Conservation (phyloP, 208 protist genomes). For the Wallacemonas sp. region DNA sequence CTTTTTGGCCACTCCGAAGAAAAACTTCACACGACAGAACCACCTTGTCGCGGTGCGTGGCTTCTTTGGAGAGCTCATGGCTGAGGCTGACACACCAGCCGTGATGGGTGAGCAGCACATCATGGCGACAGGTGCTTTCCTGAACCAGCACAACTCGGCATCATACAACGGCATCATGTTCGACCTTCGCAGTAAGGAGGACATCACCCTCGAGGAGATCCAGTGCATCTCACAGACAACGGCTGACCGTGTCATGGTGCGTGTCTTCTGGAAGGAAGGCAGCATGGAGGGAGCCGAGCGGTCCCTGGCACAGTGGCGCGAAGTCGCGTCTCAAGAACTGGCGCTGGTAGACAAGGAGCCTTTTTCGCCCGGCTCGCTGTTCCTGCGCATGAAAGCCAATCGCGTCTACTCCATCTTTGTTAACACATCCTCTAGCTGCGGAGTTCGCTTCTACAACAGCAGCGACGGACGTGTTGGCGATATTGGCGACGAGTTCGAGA, state of each 20-base stretch:
- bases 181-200: slow-evolving; percentile 73
- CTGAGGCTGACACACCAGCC: slow-evolving; percentile 41
- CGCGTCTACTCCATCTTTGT: slow-evolving; percentile 87
- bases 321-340: slow-evolving; percentile 64
- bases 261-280: slow-evolving; percentile 89
- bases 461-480: slow-evolving; percentile 75
- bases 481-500: slow-evolving; percentile 84
- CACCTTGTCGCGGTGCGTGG: slow-evolving; percentile 42
- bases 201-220: slow-evolving; percentile 88
- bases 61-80: slow-evolving; percentile 56
- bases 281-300: slow-evolving; percentile 80
- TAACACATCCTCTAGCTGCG: slow-evolving; percentile 86
- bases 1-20: slow-evolving; percentile 26
- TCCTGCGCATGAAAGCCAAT: slow-evolving; percentile 71
- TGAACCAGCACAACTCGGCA: slow-evolving; percentile 79
- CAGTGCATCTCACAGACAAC: slow-evolving; percentile 87
- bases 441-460: slow-evolving; percentile 89
- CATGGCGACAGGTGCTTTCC: slow-evolving; percentile 66
- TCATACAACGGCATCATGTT: slow-evolving; percentile 94
- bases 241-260: slow-evolving; percentile 70
- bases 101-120: slow-evolving; percentile 55
- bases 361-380: slow-evolving; percentile 68
- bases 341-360: slow-evolving; percentile 73
- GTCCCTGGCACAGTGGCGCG: slow-evolving; percentile 64
- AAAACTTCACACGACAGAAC: slow-evolving; percentile 39